Base-by-base conservation (phyloP, 2,329 filamentous ascomycete species). In the Rhytidhysteron rufulum region DNA sequence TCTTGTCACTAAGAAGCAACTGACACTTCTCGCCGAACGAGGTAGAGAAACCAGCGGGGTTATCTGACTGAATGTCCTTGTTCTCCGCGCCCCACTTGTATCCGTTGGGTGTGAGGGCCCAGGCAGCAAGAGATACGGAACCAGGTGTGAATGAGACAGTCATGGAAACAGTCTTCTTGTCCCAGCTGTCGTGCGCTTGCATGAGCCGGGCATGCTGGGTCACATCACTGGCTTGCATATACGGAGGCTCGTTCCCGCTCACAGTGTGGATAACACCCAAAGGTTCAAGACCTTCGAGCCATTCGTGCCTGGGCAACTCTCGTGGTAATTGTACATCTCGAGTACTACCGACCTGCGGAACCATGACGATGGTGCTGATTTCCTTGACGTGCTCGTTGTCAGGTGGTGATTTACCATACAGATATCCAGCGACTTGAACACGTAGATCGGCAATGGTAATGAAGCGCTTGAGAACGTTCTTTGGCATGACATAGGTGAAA, bases 41-140 rank as follows among this genome's bases (percentile, higher is more conserved):
- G 19, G 88, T 94, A 42, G 83, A 84, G 73, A 98, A 98, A 29
- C 94, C 94, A 49, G 90, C 85, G 0, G 94, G 93, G 65, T 95
- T 88, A 65, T 98, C 93, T 47, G 87, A 95, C 53, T 85, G 83
- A 40, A 83, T 81, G 68, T 98, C 94, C 69, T 85, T 91, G 77
- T 98, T 98, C 62, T 96, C 88, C 1, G 83, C 88, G 49, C 93
- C 93, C 93, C 94, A 98, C 66, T 91, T 91, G 74, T 95, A 96
- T 38, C 93, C 93, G 48, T 85, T 75, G 1, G 93, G 90, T 1
- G 88, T 96, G 30, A 98, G 79, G 4, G 86, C 85, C 89, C 91
- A 98, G 1, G 93, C 90, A 5, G 88, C 87, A 37, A 98, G 77
- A 3, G 91, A 96, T 15, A 98, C 93, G 37, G 90, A 96, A 46